These are phyloP conservation scores for Pythium phragmiticola DNA, from an alignment of 352 stramenopile genomes.

Conservation along the genomic window DNA sequence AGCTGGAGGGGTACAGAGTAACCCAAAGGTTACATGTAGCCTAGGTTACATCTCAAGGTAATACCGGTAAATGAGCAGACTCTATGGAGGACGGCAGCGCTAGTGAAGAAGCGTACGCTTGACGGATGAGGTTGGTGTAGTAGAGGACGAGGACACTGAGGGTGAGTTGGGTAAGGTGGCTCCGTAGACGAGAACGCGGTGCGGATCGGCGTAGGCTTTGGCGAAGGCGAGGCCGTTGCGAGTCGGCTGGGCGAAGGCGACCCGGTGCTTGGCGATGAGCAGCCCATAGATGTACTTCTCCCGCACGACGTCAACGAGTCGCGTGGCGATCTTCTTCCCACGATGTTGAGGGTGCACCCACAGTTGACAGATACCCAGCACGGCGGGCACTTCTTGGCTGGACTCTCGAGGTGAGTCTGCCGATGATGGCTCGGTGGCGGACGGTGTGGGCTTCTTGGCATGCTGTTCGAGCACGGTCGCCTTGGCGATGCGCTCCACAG, in stretches of 20 bases:
- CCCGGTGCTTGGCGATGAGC: slow-evolving; percentile 39
- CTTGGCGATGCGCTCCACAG: slow-evolving; percentile 47
- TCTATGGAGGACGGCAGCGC: background rate
- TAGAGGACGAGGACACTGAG: background rate
- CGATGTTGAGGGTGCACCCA: slow-evolving; percentile 64
- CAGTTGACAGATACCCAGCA: slow-evolving; percentile 68
- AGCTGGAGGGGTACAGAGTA: background rate
- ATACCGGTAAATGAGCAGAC: background rate
- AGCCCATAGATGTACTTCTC: slow-evolving; percentile 78
- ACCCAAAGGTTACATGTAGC: slow-evolving; percentile 4
- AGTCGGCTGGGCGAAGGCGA: slow-evolving; percentile 81
- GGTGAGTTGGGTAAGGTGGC: background rate
- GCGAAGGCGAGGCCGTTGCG: slow-evolving; percentile 60
- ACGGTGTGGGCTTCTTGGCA: too few species aligned
- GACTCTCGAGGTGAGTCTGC: background rate
- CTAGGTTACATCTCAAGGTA: background rate
- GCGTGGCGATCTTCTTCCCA: slow-evolving; percentile 49
- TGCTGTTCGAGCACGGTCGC: slow-evolving; percentile 38
- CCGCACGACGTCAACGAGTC: slow-evolving; percentile 57
- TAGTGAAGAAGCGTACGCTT: slow-evolving; percentile 6
- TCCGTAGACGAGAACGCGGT: slow-evolving; percentile 57
- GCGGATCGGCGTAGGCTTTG: slow-evolving; percentile 45
- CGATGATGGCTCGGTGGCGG: background rate
- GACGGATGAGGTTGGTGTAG: background rate
- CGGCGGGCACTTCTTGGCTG: slow-evolving; percentile 20